Evolutionary conservation across 2,329 filamentous ascomycete species (phyloP).

Genomic region (Macrophomina tecta): DNA sequence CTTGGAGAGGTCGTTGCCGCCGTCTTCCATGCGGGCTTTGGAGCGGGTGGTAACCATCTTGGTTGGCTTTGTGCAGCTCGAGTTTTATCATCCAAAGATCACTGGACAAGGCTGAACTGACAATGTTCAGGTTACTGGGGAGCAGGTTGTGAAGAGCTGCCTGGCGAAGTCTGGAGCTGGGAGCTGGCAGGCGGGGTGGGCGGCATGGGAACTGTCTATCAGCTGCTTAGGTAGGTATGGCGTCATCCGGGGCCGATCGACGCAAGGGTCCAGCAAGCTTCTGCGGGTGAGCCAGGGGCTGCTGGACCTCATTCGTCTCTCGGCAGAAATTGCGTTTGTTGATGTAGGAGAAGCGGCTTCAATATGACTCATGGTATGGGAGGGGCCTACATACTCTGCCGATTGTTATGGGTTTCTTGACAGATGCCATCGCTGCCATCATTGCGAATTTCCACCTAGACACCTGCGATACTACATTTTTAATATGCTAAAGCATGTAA

Average conservation of each 20-base stretch:
- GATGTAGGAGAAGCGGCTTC: too few species aligned
- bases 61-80: neutral
- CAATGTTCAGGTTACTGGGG: neutral
- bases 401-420: too few species aligned
- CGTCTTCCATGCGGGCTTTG: neutral
- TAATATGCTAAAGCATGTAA: too few species aligned
- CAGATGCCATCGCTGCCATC: too few species aligned
- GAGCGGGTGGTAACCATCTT: constrained; percentile 13
- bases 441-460: too few species aligned
- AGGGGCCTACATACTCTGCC: too few species aligned
- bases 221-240: constrained; percentile 1
- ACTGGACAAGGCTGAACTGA: too few species aligned
- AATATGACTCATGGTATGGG: too few species aligned
- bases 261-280: constrained; percentile 2
- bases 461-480: too few species aligned
- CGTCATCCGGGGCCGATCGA: constrained; percentile 10
- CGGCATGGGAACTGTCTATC: neutral
- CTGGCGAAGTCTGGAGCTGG: neutral
- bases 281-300: neutral
- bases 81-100: too few species aligned
- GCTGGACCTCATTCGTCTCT: neutral
- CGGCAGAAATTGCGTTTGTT: neutral
- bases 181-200: neutral
- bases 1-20: neutral
- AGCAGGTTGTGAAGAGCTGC: neutral